Evolutionary conservation across 1,284 basidiomycete genomes (phyloP).

Genomic region (Ceratobasidium papillatum): DNA sequence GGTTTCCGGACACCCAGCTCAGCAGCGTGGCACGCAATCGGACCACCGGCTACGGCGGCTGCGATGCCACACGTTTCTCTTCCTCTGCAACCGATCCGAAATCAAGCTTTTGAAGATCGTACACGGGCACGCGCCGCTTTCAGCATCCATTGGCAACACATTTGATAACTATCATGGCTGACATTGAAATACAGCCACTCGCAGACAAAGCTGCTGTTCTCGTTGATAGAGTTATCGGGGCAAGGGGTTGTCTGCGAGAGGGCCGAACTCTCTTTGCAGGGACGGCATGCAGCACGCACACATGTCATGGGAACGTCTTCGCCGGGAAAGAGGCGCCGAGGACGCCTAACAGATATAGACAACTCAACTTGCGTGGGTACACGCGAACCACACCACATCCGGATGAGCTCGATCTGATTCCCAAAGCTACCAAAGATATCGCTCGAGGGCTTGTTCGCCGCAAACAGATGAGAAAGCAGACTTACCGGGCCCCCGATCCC

Average conservation of each 20-base stretch:
- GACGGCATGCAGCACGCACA: constrained; percentile 3
- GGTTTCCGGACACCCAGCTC: constrained; percentile 26
- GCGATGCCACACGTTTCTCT: constrained; percentile 39
- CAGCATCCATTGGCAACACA: constrained; percentile 22
- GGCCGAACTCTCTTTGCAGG: constrained; percentile 24
- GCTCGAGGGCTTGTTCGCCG: neutral
- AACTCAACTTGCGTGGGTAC: neutral
- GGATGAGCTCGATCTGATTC: constrained; percentile 28
- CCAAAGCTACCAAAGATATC: constrained; percentile 26
- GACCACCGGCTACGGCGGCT: constrained; percentile 26
- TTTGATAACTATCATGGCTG: constrained; percentile 31
- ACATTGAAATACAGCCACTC: constrained; percentile 30
- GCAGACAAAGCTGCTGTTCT: constrained; percentile 20
- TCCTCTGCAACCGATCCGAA: constrained; percentile 28
- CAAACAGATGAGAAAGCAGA: constrained; percentile 9
- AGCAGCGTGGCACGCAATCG: constrained; percentile 32
- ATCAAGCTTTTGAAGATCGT: constrained; percentile 38
- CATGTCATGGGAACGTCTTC: constrained; percentile 40
- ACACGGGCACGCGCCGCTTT: constrained; percentile 20
- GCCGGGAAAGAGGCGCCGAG: constrained; percentile 40
- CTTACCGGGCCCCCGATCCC: constrained; percentile 1
- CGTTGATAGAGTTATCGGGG: constrained; percentile 37
- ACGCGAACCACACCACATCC: constrained; percentile 10
- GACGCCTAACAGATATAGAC: constrained; percentile 15
- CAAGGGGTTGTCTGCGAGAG: constrained; percentile 17